Percentiles rank a stretch among this genome's conserved stretches.
Conservation (phyloP, 345 rosid species). For the Passiflora organensis region DNA sequence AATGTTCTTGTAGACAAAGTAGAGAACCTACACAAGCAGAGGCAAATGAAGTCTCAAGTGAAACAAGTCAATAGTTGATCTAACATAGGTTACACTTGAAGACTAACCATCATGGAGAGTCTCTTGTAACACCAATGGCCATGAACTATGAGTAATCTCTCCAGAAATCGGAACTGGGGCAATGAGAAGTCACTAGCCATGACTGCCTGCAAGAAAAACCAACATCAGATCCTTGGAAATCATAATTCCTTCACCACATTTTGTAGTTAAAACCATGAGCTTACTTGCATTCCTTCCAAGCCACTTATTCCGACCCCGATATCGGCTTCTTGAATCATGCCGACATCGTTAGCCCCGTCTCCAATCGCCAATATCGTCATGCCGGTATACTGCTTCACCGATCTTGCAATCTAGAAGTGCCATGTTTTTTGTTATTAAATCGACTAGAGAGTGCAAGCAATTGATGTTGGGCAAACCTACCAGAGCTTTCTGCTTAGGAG, state of each 20-base stretch:
- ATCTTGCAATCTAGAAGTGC: slow-evolving; percentile 50
- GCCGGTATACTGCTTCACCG: slow-evolving; percentile 65
- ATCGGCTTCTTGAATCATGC: slow-evolving; percentile 96
- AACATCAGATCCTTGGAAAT: background rate
- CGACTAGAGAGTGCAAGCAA: too few relatives aligned
- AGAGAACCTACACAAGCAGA: slow-evolving; percentile 40
- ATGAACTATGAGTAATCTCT: slow-evolving; percentile 66
- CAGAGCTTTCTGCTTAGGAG: slow-evolving; percentile 81
- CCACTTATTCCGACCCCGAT: slow-evolving; percentile 89
- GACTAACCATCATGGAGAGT: slow-evolving; percentile 67
- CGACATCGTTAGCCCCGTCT: slow-evolving; percentile 83
- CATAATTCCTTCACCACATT: too few relatives aligned
- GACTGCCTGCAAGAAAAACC: slow-evolving; percentile 46
- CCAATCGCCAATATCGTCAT: slow-evolving; percentile 72
- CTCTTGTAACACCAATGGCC: slow-evolving; percentile 85
- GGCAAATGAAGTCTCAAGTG: background rate
- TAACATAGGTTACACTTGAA: background rate
- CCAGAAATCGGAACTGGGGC: slow-evolving; percentile 67
- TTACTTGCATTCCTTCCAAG: slow-evolving; percentile 88
- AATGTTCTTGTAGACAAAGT: slow-evolving; percentile 77
- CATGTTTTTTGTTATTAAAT: background rate
- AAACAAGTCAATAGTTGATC: background rate
- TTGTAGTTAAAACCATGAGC: background rate
- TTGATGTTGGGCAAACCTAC: slow-evolving; percentile 28
- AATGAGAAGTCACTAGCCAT: slow-evolving; percentile 86